Evolutionary conservation across 129 eudicot genomes (phyloP), one percentile per base, ranked within the genome.

Genomic region (Artemisia annua): DNA sequence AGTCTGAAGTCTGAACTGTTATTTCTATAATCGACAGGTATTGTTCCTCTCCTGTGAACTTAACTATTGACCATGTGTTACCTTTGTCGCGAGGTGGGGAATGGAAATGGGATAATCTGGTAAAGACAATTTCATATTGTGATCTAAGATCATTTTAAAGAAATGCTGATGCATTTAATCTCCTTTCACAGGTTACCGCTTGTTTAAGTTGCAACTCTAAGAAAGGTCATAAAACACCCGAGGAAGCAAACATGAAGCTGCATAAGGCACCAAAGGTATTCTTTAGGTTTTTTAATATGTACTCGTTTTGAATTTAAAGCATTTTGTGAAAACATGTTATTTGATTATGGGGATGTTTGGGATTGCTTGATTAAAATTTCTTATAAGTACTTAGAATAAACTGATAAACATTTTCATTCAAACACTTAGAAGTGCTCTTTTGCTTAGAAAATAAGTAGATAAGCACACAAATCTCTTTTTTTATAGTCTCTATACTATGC

Each of bases 31-130:
- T 74, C 75, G 50, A 76, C 82, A 94, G 99, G 83, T 94, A 94
- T 22, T 94, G 99, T 85, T 90, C 83, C 66, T 79, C 96, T 0
- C 67, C 66, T 15, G 81, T 78, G 68, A 87, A 83, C 70, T 83
- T 94, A 80, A 94, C 99, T 1, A 75, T 94, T 53, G 99, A 94
- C 83, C 99, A 94, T 72, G 85, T 94, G 71, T 22, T 83, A 64
- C 99, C 99, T 11, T 66, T 88, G 64, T 84, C 97, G 11, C 86
- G 86, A 56, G 99, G 99, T 18, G 99, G 99, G 30, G 81, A 90
- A 54, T 88, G 99, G 99, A 83, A 85, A 66, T 94, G 99, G 99
- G 99, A 88, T 78, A 94, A 94, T 78, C 89, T 94, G 91, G 99
- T 94, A 84, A 67, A 90, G 65, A 55, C 15, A 65, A 30, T 48